Percentiles rank a stretch among this genome's conserved stretches.
Evolutionary conservation across 2,329 filamentous ascomycete genomes (phyloP).

Genomic region (Mycocentrospora acerina): DNA sequence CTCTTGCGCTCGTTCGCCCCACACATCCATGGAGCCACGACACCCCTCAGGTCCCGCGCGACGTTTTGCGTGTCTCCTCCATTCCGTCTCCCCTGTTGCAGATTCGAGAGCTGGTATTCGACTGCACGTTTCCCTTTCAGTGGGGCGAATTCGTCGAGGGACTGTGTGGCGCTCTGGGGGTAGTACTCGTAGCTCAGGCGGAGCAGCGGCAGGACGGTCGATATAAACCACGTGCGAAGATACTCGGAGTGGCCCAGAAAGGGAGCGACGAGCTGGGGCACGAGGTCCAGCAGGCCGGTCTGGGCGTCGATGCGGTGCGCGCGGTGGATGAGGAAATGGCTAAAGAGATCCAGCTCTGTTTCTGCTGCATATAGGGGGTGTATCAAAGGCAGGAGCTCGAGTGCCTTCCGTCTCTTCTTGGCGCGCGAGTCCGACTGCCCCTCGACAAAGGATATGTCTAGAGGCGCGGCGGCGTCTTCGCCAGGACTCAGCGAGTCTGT

Average conservation of each 20-base stretch:
- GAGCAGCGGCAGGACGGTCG: constrained; percentile 67
- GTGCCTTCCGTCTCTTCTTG: constrained; percentile 62
- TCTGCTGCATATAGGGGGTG: constrained; percentile 52
- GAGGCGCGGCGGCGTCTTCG: constrained; percentile 26
- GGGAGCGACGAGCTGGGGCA: constrained; percentile 67
- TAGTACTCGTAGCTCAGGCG: constrained; percentile 72
- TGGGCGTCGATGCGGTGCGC: constrained; percentile 69
- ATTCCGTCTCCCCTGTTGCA: constrained; percentile 11
- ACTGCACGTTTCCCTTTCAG: constrained; percentile 62
- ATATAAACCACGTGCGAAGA: constrained; percentile 68
- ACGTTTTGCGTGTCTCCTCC: constrained; percentile 39
- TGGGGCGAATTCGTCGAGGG: constrained; percentile 64
- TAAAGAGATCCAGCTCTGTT: constrained; percentile 57
- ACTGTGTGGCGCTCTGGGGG: constrained; percentile 52
- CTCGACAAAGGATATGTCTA: constrained; percentile 61
- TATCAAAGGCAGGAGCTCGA: constrained; percentile 62
- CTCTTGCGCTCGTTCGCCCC: constrained; percentile 62
- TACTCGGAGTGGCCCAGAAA: constrained; percentile 65
- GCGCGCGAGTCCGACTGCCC: constrained; percentile 65
- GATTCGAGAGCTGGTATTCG: constrained; percentile 56
- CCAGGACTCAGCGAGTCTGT: constrained; percentile 50
- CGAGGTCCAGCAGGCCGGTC: constrained; percentile 68
- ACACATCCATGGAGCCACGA: constrained; percentile 75
- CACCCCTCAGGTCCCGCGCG: constrained; percentile 65
- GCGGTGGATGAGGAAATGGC: constrained; percentile 67